These are phyloP conservation scores for Nymphaea colorata DNA, from an alignment of 164 flowering plant genomes.

Conservation along the genomic window DNA sequence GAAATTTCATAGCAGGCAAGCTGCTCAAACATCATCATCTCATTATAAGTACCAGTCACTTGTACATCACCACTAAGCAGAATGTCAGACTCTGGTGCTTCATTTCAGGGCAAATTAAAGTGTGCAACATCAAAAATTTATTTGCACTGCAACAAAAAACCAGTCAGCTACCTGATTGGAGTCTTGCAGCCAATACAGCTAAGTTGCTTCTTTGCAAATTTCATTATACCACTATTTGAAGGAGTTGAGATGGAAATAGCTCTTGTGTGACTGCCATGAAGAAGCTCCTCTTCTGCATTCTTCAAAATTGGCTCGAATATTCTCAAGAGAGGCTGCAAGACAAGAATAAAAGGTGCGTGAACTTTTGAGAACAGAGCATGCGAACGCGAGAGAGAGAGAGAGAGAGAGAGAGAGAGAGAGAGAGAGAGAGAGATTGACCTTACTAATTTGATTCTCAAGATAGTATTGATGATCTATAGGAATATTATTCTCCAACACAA, in stretches of 20 bases:
- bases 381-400: too few species aligned
- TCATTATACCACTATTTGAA: conserved; percentile 87
- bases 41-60: neutral
- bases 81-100: neutral
- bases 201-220: conserved; percentile 85
- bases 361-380: neutral
- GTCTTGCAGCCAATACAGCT: conserved; percentile 94
- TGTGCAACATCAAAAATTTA: neutral
- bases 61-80: neutral
- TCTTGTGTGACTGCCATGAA: conserved; percentile 90
- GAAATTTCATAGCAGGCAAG: too few species aligned
- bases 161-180: conserved; percentile 42
- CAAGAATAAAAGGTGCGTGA: conserved; percentile 1
- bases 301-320: conserved; percentile 93
- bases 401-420: neutral
- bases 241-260: conserved; percentile 93
- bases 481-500: conserved; percentile 88
- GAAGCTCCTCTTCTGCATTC: conserved; percentile 90
- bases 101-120: neutral
- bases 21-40: too few species aligned
- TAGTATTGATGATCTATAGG: conserved; percentile 94
- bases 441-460: conserved; percentile 89
- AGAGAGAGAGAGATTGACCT: conserved; percentile 31
- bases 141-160: neutral
- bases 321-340: conserved; percentile 75